These are phyloP conservation scores for Crucibulum laeve DNA, from an alignment of 768 basidiomycete species.

Conservation along the genomic window DNA sequence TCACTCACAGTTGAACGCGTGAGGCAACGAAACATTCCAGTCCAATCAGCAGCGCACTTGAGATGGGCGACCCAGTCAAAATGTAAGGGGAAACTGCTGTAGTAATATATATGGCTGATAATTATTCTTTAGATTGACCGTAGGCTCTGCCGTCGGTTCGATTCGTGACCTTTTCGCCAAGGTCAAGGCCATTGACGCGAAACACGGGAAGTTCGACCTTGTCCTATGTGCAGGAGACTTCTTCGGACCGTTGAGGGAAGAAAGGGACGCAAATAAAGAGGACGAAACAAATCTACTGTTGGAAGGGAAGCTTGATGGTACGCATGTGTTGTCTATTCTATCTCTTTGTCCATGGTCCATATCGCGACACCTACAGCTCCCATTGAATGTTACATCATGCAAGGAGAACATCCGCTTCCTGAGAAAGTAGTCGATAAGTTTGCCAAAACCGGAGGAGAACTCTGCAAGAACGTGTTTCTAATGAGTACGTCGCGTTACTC, in stretches of 20 bases:
- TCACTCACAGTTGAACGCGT: not conserved
- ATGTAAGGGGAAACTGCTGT: constrained; percentile 8
- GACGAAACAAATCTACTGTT: constrained; percentile 59
- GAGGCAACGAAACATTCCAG: not conserved
- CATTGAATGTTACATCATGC: constrained; percentile 89
- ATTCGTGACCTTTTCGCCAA: constrained; percentile 76
- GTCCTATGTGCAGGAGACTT: constrained; percentile 83
- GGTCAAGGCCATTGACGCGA: constrained; percentile 79
- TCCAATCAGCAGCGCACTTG: not conserved
- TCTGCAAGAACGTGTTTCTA: constrained; percentile 80
- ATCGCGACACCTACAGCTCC: constrained; percentile 50
- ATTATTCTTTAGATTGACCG: constrained; percentile 46
- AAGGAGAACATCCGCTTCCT: constrained; percentile 77
- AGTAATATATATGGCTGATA: not conserved
- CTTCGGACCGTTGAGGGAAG: constrained; percentile 54
- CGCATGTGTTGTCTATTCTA: constrained; percentile 11
- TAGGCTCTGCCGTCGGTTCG: constrained; percentile 76
- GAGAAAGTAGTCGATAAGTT: constrained; percentile 70
- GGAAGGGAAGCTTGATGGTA: constrained; percentile 65
- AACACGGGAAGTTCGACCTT: constrained; percentile 91
- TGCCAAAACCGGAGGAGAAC: constrained; percentile 69
- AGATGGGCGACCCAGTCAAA: constrained; percentile 7
- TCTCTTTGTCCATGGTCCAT: constrained; percentile 5
- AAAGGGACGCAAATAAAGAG: constrained; percentile 27
- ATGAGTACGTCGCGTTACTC: constrained; percentile 56